Evolutionary conservation across 78 protist species (phyloP).

Genomic region (Goniomonas avonlea): DNA sequence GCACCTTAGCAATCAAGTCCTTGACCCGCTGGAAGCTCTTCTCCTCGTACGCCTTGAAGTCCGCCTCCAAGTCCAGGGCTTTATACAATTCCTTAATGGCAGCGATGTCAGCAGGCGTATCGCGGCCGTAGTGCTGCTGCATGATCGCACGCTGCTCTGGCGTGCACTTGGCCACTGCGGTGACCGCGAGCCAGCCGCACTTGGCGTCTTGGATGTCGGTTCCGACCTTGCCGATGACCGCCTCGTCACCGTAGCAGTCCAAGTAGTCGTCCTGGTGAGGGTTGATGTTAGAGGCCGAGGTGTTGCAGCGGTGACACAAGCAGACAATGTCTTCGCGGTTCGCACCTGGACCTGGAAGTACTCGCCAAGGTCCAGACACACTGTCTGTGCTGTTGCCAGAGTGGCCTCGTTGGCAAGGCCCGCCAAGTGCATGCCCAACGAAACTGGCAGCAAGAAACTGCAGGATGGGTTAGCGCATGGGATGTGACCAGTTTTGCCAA

Average conservation of each 20-base stretch:
- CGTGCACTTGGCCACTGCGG: background rate
- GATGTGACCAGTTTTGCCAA: too few relatives aligned
- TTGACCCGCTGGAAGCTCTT: background rate
- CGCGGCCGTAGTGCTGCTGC: background rate
- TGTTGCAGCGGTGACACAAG: background rate
- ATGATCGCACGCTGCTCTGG: background rate
- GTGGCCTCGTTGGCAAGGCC: constrained; percentile 41
- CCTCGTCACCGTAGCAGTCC: constrained; percentile 86
- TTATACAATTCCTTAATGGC: background rate
- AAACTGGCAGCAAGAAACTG: constrained; percentile 85
- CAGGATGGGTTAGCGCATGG: too few relatives aligned
- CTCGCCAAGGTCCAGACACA: constrained; percentile 79
- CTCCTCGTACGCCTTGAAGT: background rate
- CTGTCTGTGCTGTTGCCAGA: constrained; percentile 45
- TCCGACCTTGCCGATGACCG: constrained; percentile 88
- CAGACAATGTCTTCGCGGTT: background rate
- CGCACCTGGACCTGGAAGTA: constrained; percentile 82
- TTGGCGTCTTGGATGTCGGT: constrained; percentile 89
- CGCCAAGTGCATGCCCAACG: constrained; percentile 68
- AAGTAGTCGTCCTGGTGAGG: constrained; percentile 90
- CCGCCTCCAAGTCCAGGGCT: background rate
- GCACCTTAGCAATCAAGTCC: background rate
- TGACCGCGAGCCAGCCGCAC: constrained; percentile 77
- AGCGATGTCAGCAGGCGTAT: background rate
- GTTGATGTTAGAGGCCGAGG: too few relatives aligned